Base-by-base conservation (phyloP, 2,329 filamentous ascomycete species). In the Apiospora saccharicola region DNA sequence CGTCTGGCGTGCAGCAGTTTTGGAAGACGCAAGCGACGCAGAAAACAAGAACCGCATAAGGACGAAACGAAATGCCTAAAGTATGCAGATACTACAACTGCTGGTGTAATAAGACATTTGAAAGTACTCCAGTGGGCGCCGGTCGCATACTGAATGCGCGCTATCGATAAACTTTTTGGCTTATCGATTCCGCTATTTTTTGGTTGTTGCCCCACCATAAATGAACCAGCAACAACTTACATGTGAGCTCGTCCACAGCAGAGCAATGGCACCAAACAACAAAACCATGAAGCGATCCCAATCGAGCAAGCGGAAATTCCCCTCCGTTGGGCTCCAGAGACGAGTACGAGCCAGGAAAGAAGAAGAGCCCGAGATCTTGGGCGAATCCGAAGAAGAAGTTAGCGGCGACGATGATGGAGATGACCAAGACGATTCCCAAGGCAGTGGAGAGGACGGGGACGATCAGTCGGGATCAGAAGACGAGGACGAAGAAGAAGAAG, bases 301-400 rank as follows among this genome's bases (percentile, higher is more conserved):
- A 37, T 74, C 79, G 0, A 82, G 83, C 73, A 82, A 83, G 75
- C 82, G 87, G 53, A 87, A 86, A 76, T 70, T 80, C 3, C 80
- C 81, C 1, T 78, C 79, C 0, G 53, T 78, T 8, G 82, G 80
- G 14, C 77, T 86, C 1, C 82, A 85, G 73, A 81, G 85, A 71
- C 81, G 85, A 57, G 86, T 87, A 1, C 83, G 84, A 47, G 81
- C 83, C 1, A 80, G 85, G 68, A 83, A 78, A 43, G 83, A 86
- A 37, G 74, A 76, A 43, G 81, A 85, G 70, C 83, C 82, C 76
- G 81, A 85, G 51, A 74, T 80, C 7, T 83, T 84, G 16, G 79
- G 82, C 34, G 74, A 77, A 24, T 70, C 68, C 1, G 43, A 46
- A 34, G 41, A 68, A 44, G 41, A 68, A 22, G 41, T 61, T 30